phyloP scores from a whole-genome alignment of 192 early-diverging fungal genomes.

The Backusella parvicylindrica region DNA sequence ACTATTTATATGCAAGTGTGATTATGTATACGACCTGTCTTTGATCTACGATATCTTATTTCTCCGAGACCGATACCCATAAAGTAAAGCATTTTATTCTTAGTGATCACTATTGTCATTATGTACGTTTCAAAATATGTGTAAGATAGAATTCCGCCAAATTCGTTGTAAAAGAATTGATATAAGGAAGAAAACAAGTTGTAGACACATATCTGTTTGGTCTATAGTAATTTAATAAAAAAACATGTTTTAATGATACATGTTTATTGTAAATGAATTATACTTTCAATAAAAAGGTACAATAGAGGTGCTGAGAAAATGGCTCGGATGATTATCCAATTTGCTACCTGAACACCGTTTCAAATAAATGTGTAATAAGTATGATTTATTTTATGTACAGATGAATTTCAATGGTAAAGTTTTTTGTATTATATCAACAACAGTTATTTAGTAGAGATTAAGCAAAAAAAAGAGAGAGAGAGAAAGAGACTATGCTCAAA shows the following conservation, averaged over 20 bases:
- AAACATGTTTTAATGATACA: too few relatives aligned
- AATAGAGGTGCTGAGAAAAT: too few relatives aligned
- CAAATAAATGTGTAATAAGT: not conserved
- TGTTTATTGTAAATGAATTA: not conserved
- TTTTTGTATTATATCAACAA: too few relatives aligned
- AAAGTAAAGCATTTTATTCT: not conserved
- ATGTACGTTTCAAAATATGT: not conserved
- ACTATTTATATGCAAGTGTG: not conserved
- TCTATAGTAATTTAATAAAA: too few relatives aligned
- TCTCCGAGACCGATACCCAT: not conserved
- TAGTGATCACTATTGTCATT: not conserved
- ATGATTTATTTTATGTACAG: too few relatives aligned
- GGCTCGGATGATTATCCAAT: not conserved
- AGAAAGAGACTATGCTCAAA: too few relatives aligned
- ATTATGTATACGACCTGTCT: not conserved
- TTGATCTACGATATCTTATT: not conserved
- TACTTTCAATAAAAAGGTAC: not conserved
- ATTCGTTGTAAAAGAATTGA: too few relatives aligned
- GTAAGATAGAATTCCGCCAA: not conserved
- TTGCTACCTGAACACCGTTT: not conserved
- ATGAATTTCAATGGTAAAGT: too few relatives aligned
- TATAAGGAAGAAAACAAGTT: not conserved
- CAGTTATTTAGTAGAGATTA: too few relatives aligned
- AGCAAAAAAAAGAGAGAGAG: too few relatives aligned
- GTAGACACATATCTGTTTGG: not conserved